Conservation (phyloP, 208 protist genomes). For the Crithidia mellificae region DNA sequence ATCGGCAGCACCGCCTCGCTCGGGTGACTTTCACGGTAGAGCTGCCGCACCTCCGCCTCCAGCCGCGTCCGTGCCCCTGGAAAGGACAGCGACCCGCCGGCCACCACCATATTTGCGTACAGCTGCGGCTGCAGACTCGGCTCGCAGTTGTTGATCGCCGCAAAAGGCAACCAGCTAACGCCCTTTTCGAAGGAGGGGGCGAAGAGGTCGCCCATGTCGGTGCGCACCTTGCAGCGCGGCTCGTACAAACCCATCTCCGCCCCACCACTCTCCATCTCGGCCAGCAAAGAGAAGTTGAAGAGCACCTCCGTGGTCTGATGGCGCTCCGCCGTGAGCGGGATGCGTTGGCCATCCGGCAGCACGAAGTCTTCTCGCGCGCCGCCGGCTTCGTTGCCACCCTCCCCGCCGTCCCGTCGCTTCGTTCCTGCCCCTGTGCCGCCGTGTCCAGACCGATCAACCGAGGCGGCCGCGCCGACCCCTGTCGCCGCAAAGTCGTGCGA, state of each 20-base stretch:
- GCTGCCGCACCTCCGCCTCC: conserved; percentile 83
- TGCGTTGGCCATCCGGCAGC: conserved; percentile 88
- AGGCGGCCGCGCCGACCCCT: not conserved
- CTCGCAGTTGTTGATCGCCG: conserved; percentile 92
- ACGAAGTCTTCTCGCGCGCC: conserved; percentile 50
- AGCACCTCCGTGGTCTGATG: conserved; percentile 74
- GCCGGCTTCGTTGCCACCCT: not conserved
- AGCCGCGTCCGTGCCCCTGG: conserved; percentile 80
- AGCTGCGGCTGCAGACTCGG: conserved; percentile 85
- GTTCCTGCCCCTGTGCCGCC: not conserved
- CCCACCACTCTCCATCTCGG: conserved; percentile 26
- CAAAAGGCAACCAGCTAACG: conserved; percentile 90
- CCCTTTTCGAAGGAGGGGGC: conserved; percentile 84
- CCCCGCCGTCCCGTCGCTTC: not conserved
- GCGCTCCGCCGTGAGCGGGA: conserved; percentile 73
- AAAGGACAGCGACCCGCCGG: conserved; percentile 91
- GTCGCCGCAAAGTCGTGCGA: conserved; percentile 11
- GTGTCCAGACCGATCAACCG: not conserved
- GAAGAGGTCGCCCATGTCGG: conserved; percentile 84
- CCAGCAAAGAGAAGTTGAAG: conserved; percentile 87
- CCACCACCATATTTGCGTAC: conserved; percentile 93
- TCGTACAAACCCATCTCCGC: conserved; percentile 48
- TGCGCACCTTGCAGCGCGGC: conserved; percentile 73
- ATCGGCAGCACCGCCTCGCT: conserved; percentile 86
- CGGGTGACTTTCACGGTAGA: conserved; percentile 85